Evolutionary conservation across 352 stramenopile species (phyloP).

Genomic region (Globisporangium recalcitrans): DNA sequence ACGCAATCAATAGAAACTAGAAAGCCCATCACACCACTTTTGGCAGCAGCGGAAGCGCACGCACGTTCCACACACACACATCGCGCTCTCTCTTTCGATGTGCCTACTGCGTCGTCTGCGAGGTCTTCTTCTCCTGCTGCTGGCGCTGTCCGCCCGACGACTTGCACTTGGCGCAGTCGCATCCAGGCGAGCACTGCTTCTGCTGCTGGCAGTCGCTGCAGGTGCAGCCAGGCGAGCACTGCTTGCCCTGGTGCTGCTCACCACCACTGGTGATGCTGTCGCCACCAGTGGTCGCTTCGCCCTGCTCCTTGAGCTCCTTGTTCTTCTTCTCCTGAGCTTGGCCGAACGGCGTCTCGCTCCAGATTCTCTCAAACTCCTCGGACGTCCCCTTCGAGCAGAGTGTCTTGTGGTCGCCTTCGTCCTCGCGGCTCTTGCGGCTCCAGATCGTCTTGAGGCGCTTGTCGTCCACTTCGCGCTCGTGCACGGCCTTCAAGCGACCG

Average conservation of each 20-base stretch:
- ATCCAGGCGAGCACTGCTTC: background rate
- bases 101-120: background rate
- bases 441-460: conserved; percentile 73
- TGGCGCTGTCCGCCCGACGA: background rate
- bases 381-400: conserved; percentile 45
- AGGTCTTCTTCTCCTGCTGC: background rate
- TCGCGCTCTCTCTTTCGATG: background rate
- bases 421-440: conserved; percentile 52
- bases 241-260: background rate
- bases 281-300: conserved; percentile 12
- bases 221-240: background rate
- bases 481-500: conserved; percentile 73
- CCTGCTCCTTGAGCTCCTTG: conserved; percentile 44
- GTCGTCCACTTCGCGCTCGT: conserved; percentile 66
- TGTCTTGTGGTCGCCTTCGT: conserved; percentile 60
- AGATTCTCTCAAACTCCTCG: conserved; percentile 76
- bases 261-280: background rate
- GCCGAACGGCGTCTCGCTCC: conserved; percentile 62
- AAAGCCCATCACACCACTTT: background rate
- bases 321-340: conserved; percentile 60
- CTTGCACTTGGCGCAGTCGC: conserved; percentile 1
- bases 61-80: background rate
- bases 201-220: background rate
- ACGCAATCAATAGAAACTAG: background rate
- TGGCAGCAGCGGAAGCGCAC: background rate